Conservation (phyloP, 768 basidiomycete genomes). For the Mycena capillaripes region DNA sequence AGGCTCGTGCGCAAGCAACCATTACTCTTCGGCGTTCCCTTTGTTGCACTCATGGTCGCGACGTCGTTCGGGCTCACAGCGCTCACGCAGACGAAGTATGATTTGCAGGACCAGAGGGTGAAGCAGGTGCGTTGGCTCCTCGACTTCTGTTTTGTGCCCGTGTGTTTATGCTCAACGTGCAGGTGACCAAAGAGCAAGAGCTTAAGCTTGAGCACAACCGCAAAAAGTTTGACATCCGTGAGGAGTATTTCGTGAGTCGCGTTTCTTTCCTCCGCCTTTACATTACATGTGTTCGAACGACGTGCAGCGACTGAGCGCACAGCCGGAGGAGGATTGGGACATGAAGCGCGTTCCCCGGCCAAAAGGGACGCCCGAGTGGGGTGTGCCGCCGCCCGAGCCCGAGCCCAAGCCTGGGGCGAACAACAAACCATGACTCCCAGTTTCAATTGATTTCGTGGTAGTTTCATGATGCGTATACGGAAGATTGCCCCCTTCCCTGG, state of each 20-base stretch:
- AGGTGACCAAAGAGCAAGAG: constrained; percentile 86
- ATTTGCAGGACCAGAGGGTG: constrained; percentile 86
- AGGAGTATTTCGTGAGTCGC: constrained; percentile 89
- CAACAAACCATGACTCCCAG: too few species aligned
- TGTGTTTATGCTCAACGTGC: background rate
- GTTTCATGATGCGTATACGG: too few species aligned
- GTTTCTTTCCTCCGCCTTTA: background rate
- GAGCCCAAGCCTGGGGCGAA: constrained; percentile 47
- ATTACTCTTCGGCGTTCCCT: constrained; percentile 87
- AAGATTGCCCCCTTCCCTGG: too few species aligned
- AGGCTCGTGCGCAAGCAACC: constrained; percentile 70
- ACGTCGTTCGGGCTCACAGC: constrained; percentile 87
- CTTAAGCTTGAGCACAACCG: constrained; percentile 76
- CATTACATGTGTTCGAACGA: background rate
- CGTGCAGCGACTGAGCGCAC: constrained; percentile 73
- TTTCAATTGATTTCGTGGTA: too few species aligned
- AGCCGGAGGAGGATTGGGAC: constrained; percentile 84
- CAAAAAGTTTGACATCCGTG: constrained; percentile 92
- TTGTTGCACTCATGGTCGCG: constrained; percentile 86
- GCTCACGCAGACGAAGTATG: constrained; percentile 93
- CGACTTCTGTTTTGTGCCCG: background rate
- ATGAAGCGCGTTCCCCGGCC: constrained; percentile 87
- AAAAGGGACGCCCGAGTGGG: constrained; percentile 94
- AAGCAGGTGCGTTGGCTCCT: constrained; percentile 66
- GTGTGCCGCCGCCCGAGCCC: constrained; percentile 79